Conservation (phyloP, 129 eudicot genomes). For the Pulicaria dysenterica region DNA sequence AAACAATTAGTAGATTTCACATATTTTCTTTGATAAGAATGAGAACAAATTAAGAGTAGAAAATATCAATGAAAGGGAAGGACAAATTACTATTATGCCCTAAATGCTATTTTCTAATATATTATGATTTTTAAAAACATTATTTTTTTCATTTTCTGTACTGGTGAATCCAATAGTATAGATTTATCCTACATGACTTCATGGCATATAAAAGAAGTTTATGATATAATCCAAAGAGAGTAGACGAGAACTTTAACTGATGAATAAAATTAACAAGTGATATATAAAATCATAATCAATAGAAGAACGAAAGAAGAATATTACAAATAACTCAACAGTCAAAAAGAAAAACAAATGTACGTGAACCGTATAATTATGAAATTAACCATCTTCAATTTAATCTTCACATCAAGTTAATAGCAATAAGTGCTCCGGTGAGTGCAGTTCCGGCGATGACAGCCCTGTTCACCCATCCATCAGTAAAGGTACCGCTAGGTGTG, state of each 20-base stretch:
- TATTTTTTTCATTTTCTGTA: no score
- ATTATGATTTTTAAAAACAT: no score
- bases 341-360: conserved; percentile 24
- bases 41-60: no score
- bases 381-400: conserved; percentile 7
- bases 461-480: conserved; percentile 44
- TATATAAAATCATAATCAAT: conserved; percentile 3
- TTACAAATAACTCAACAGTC: conserved; percentile 16
- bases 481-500: conserved; percentile 45
- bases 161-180: no score
- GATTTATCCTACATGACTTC: no score
- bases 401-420: conserved; percentile 48
- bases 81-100: no score
- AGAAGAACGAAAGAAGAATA: background rate
- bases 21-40: no score
- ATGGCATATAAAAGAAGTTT: no score
- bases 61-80: no score
- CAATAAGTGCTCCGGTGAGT: conserved; percentile 48
- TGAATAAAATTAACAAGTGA: conserved; percentile 15
- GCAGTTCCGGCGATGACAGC: conserved; percentile 50
- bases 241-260: background rate
- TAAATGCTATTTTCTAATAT: no score
- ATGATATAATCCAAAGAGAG: no score
- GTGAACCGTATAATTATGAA: conserved; percentile 10
- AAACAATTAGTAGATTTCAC: no score